A percentile compares a stretch with the other conserved stretches of the same genome.
phyloP scores from a whole-genome alignment of 2,329 filamentous ascomycete genomes.

The Fusarium luffae region DNA sequence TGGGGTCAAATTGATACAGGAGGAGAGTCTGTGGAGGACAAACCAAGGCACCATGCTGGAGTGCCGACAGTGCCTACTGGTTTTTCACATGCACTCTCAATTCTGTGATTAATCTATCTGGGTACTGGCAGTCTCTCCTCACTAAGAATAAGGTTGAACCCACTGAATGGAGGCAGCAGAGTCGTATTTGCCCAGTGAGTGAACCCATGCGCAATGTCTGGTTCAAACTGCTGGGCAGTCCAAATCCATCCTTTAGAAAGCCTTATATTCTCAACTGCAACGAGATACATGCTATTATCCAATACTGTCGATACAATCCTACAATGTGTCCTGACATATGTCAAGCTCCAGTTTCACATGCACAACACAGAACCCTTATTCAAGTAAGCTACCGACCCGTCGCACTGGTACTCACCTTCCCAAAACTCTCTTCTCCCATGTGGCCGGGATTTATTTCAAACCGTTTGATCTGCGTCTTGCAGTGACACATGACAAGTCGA shows the following conservation, averaged over 20 bases:
- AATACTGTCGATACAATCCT: no score
- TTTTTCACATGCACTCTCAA: not conserved
- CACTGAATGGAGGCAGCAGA: no score
- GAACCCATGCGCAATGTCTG: no score
- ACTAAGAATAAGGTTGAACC: no score
- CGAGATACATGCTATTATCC: no score
- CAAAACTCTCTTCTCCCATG: not conserved
- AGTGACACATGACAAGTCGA: conserved; percentile 1
- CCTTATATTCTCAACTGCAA: no score
- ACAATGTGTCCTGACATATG: not conserved
- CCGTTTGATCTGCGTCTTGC: conserved; percentile 4
- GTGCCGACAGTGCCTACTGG: not conserved
- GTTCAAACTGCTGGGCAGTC: no score
- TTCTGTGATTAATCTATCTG: not conserved
- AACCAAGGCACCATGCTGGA: not conserved
- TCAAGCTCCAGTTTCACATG: not conserved
- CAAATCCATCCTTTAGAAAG: no score
- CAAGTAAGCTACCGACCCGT: not conserved
- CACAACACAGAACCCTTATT: not conserved
- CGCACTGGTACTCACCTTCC: conserved; percentile 3
- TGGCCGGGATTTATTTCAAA: not conserved
- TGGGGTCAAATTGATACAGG: not conserved
- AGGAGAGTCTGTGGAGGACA: not conserved
- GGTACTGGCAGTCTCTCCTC: not conserved
- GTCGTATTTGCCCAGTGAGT: no score